phyloP scores from a whole-genome alignment of 2,329 filamentous ascomycete genomes.

The Trichoderma sp. region DNA sequence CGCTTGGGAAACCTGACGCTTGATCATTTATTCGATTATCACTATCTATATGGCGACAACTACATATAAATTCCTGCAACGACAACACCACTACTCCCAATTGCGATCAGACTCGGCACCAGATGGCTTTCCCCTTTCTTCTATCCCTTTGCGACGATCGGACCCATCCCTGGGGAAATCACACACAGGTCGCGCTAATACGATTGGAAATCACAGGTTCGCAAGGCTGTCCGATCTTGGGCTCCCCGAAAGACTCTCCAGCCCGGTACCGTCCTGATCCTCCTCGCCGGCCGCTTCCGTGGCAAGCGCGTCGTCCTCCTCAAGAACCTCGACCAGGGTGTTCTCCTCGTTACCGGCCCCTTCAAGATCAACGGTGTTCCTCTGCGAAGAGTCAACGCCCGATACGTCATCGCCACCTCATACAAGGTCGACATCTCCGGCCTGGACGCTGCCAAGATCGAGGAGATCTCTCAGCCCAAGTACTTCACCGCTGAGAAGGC shows the following conservation, averaged over 20 bases:
- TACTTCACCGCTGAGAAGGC: slow-evolving; percentile 98
- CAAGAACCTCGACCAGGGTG: slow-evolving; percentile 95
- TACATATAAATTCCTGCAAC: neutral
- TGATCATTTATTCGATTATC: neutral
- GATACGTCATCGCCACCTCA: slow-evolving; percentile 91
- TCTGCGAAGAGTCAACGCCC: slow-evolving; percentile 89
- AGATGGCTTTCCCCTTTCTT: neutral
- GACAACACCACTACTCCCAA: slow-evolving; percentile 13
- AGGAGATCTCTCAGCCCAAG: slow-evolving; percentile 72
- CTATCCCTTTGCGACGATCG: neutral
- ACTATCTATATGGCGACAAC: neutral
- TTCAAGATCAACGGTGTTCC: slow-evolving; percentile 99
- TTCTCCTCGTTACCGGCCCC: slow-evolving; percentile 97
- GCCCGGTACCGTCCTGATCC: slow-evolving; percentile 96
- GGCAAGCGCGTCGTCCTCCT: slow-evolving; percentile 99
- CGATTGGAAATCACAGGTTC: slow-evolving; percentile 64
- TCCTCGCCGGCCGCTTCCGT: slow-evolving; percentile 98
- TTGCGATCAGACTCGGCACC: slow-evolving; percentile 21
- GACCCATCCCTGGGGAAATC: neutral
- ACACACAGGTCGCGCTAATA: slow-evolving; percentile 37
- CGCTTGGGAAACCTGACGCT: slow-evolving; percentile 8
- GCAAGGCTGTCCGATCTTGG: slow-evolving; percentile 89
- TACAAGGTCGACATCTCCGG: slow-evolving; percentile 82
- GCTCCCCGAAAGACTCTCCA: slow-evolving; percentile 86
- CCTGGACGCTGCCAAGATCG: slow-evolving; percentile 88